These are phyloP conservation scores for Nemania abortiva DNA, from an alignment of 2,329 filamentous ascomycete genomes.

Conservation along the genomic window DNA sequence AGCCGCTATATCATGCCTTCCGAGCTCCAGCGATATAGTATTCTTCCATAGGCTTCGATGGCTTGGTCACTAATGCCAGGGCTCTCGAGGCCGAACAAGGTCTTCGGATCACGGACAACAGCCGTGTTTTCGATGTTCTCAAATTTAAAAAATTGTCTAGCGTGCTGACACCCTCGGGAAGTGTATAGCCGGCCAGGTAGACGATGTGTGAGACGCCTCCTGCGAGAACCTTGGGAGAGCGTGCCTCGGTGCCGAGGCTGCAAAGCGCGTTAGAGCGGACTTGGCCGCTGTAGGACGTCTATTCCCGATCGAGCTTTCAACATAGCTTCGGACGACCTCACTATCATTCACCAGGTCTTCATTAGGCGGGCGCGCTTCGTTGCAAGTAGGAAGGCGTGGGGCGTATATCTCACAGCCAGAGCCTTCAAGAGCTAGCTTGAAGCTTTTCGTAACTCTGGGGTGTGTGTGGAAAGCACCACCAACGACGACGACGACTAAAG, in stretches of 20 bases:
- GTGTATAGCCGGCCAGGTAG: slow-evolving; percentile 39
- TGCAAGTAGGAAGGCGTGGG: slow-evolving; percentile 34
- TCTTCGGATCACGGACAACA: slow-evolving; percentile 32
- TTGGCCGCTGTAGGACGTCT: slow-evolving; percentile 49
- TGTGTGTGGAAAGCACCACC: no score
- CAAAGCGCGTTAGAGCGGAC: slow-evolving; percentile 46
- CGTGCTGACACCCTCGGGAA: slow-evolving; percentile 26
- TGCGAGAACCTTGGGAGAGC: slow-evolving; percentile 24
- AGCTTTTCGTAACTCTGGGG: slow-evolving; percentile 34
- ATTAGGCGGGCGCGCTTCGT: slow-evolving; percentile 44
- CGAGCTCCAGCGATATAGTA: slow-evolving; percentile 39
- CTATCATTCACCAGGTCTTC: slow-evolving; percentile 42
- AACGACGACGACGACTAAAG: no score
- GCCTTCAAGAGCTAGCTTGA: slow-evolving; percentile 12
- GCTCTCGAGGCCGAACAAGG: slow-evolving; percentile 12
- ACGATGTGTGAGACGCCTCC: slow-evolving; percentile 47
- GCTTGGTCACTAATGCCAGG: slow-evolving; percentile 24
- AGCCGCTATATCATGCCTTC: slow-evolving; percentile 36
- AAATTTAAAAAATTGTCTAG: slow-evolving; percentile 36
- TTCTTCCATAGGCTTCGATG: slow-evolving; percentile 21
- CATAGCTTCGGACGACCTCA: slow-evolving; percentile 38
- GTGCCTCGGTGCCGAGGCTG: slow-evolving; percentile 37
- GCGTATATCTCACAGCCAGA: slow-evolving; percentile 39
- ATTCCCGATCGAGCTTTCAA: slow-evolving; percentile 38
- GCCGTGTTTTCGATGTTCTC: slow-evolving; percentile 24